Evolutionary conservation across 257 asterid species (phyloP), one percentile per base, ranked within the genome.

Genomic region (Nicotiana undulata): DNA sequence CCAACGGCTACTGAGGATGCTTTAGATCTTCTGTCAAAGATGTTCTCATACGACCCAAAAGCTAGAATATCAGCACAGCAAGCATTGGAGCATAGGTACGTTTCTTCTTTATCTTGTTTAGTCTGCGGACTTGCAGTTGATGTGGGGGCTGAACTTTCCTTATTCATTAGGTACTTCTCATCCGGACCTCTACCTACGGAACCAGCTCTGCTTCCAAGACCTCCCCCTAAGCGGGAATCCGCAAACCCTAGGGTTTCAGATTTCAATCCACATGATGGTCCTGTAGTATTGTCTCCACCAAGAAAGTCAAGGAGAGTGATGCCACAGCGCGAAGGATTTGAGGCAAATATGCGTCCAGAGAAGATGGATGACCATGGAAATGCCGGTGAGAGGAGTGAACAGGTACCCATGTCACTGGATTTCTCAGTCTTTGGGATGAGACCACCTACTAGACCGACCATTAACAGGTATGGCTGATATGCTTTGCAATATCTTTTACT

Each of bases 1-100:
- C 99, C 98, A 72, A 91, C 89, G 98, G 99, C 93, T 10, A 88
- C 98, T 72, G 98, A 94, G 81, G 99, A 96, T 87, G 86, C 92
- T 29, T 64, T 94, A 85, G 99, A 96, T 79, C 98, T 96, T 72
- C 81, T 96, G 81, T 88, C 93, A 20, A 96, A 96, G 85, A 96
- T 96, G 99, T 96, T 96, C 60, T 72, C 70, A 5, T 96, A 96
- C 81, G 99, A 96, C 55, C 98, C 99, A 37, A 96, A 94, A 84
- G 84, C 90, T 80, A 90, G 99, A 87, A 92, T 96, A 80, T 92
- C 99, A 37, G 97, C 97, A 9, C 95, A 92, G 76, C 98, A 90
- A 87, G 99, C 99, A 44, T 83, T 96, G 82, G 99, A 96, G 89
- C 99, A 96, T 83, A 87, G 98, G 98, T 96, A 91, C 80, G 85